Percentiles rank a stretch among this genome's conserved stretches.
These are phyloP conservation scores for Pouteria glomerata DNA, from an alignment of 148 eudicot genomes.

Conservation along the genomic window DNA sequence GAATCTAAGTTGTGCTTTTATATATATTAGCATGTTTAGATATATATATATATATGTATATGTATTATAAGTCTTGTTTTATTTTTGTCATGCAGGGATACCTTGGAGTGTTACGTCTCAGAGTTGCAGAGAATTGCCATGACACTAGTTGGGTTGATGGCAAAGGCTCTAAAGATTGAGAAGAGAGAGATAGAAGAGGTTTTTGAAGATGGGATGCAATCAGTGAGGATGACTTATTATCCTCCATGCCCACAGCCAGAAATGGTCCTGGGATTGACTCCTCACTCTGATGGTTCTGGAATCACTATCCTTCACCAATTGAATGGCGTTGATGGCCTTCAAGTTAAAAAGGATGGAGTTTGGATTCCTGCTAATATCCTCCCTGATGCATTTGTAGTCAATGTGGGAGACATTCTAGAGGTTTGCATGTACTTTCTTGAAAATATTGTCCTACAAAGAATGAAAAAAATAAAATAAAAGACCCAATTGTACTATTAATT, in stretches of 20 bases:
- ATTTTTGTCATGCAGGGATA: conserved; percentile 10
- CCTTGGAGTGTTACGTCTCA: conserved; percentile 13
- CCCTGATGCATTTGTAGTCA: conserved; percentile 16
- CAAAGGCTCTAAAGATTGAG: conserved; percentile 13
- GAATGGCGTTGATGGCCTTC: conserved; percentile 14
- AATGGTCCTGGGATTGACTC: conserved; percentile 10
- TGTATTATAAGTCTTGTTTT: too few relatives aligned
- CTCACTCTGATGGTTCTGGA: conserved; percentile 13
- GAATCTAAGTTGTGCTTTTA: too few relatives aligned
- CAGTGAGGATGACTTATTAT: conserved; percentile 20
- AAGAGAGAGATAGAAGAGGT: conserved; percentile 11
- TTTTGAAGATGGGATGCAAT: conserved; percentile 18
- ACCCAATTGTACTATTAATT: too few relatives aligned
- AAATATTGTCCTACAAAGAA: too few relatives aligned
- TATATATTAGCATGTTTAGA: too few relatives aligned
- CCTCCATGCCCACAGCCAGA: conserved; percentile 19
- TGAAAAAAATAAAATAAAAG: too few relatives aligned
- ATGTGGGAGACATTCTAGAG: conserved; percentile 20
- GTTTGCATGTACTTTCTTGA: neutral
- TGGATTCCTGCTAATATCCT: conserved; percentile 12
- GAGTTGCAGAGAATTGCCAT: conserved; percentile 18
- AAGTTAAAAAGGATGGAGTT: conserved; percentile 17
- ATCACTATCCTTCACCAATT: conserved; percentile 19
- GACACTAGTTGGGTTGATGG: conserved; percentile 7
- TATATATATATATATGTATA: too few relatives aligned